phyloP scores from a whole-genome alignment of 345 rosid genomes.

The Clausena lansium region DNA sequence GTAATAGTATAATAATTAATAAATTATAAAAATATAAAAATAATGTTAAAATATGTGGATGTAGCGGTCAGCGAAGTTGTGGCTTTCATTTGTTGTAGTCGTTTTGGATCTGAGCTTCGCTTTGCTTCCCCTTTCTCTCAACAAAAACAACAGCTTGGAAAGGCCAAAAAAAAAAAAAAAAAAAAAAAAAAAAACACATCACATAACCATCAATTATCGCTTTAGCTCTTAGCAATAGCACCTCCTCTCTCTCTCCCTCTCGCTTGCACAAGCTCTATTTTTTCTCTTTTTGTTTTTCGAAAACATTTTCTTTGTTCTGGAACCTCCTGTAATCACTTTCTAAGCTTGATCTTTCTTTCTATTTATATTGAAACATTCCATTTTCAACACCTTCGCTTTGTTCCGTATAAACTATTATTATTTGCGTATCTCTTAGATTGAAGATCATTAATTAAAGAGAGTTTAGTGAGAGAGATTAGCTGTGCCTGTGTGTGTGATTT shows the following conservation, averaged over 20 bases:
- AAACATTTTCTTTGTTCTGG: conserved; percentile 26
- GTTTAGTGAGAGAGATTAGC: neutral
- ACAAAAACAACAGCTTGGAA: neutral
- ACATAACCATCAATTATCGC: conserved; percentile 19
- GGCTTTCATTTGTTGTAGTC: conserved; percentile 35
- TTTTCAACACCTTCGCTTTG: neutral
- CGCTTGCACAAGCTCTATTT: neutral
- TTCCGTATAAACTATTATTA: neutral
- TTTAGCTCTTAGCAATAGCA: neutral
- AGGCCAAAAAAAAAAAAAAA: neutral
- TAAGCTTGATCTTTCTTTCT: conserved; percentile 32
- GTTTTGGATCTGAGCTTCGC: conserved; percentile 30
- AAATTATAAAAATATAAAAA: no score
- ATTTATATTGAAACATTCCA: conserved; percentile 1
- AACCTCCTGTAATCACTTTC: conserved; percentile 27
- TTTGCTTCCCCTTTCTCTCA: no score
- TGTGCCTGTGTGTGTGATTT: neutral
- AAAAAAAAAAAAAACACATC: neutral
- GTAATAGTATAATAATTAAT: neutral
- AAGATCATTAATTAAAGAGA: neutral
- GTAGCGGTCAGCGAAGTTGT: conserved; percentile 41
- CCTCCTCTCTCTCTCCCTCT: neutral
- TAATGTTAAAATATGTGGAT: conserved; percentile 25
- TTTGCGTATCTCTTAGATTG: neutral
- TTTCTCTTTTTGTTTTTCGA: neutral